Base-by-base conservation (phyloP, 768 basidiomycete species). In the Mycena polygramma region DNA sequence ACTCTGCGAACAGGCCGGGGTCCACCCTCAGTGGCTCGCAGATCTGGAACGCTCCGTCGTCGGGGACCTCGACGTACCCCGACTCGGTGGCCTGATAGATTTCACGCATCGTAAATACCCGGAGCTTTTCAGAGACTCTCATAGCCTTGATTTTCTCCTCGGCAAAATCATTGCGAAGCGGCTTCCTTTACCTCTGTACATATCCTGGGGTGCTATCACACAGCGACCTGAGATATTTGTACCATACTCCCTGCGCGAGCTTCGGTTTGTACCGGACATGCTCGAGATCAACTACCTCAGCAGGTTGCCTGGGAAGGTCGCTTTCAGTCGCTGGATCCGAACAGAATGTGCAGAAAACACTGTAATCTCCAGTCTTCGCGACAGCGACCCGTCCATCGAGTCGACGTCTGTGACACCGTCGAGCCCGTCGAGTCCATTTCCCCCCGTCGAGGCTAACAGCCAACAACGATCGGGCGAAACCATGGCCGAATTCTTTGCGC, bases 71-170 rank as follows among this genome's bases (percentile, higher is more conserved):
- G 0, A 14, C 9, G 22, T 49, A 7, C 66, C 57, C 1, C 13
- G 69, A 22, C 54, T 73, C 9, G 72, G 74, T 7, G 65, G 72
- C 13, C 45, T 75, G 35, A 46, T 75, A 15, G 58, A 68, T n/a
- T 59, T 59, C 22, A 52, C 14, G 4, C 9, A 9, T 0, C 15
- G 19, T 20, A 7, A 30, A 30, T 30, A 17, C 19, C 45, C 45
- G 14, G 45, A 46, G 17, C 14, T 20, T 8, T n/a, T 59, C n/a
- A 15, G 5, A 4, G 20, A 9, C 1, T 41, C 57, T 26, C 24
- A n/a, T 41, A 17, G 2, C 24, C 24, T 59, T 10, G 57, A 45
- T 26, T 26, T 10, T 17, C 14, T 59, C 20, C 20, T 59, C 7
- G 22, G 39, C n/a, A 3, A 20, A 7, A 59, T 59, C 20, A 45